Base-by-base conservation (phyloP, 1,139 yeast species). In the Debaryomycetaceae sp. region DNA sequence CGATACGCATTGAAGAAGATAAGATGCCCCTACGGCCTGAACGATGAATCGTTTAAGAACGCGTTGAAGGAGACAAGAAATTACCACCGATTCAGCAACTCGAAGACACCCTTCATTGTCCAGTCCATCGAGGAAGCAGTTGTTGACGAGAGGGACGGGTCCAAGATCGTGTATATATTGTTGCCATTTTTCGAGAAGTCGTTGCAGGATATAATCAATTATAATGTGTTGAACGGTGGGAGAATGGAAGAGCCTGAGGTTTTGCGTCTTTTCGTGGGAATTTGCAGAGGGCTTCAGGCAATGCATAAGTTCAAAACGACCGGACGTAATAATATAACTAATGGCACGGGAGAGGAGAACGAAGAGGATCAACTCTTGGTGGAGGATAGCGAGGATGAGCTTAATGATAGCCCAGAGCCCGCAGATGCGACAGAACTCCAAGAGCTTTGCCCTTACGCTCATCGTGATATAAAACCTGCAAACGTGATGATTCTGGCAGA, bases 391-490 rank as follows among this genome's bases (percentile, higher is more conserved):
- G 69, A 61, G 34, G 70, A 59, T n/a, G 70, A 63, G 6, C 68
- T 62, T 38, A 63, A 57, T 17, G 60, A 51, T 30, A 50, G 31
- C 24, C 47, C 48, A 24, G 48, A 44, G 7, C 40, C 42, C 6
- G 24, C 42, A 13, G 47, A 53, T 23, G 66, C 67, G 2, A 74
- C 84, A 3, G 87, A 83, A 47, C 58, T 85, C 48, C 76, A 75
- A 40, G 86, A 82, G 46, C 65, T 80, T 37, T 72, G 77, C 2
- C 87, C 95, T 1, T 89, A 78, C 62, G 95, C 96, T 0, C 97
- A 90, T 61, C 70, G 90, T 48, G 97, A 90, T 60, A 66, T 91
- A 45, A 90, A 89, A 56, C 97, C 97, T 0, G 95, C 93, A 1
- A 90, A 89, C 58, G 80, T 90, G 22, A 85, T 90, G 93, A 66